phyloP scores from a whole-genome alignment of 352 stramenopile species.

The Phytopythium montanum region DNA sequence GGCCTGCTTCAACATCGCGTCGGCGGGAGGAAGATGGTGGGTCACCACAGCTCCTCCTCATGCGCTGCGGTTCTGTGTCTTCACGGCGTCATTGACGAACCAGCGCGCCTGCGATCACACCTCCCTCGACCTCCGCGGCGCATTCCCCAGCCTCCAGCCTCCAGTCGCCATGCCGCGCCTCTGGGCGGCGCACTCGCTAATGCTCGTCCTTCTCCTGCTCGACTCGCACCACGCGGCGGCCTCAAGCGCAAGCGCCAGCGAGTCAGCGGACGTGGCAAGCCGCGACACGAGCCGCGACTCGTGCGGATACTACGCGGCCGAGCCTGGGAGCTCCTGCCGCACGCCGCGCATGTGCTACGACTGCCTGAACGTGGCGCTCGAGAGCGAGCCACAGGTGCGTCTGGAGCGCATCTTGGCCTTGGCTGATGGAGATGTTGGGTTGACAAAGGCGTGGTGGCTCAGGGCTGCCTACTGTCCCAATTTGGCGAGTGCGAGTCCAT shows the following conservation, averaged over 20 bases:
- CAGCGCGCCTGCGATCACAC: neutral
- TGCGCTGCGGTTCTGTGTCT: too few species aligned
- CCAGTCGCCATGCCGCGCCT: neutral
- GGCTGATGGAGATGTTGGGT: neutral
- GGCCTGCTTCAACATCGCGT: neutral
- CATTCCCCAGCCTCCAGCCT: neutral
- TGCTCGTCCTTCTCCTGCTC: neutral
- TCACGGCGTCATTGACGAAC: neutral
- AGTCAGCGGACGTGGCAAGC: neutral
- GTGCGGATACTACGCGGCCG: conserved; percentile 45
- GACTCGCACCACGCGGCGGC: neutral
- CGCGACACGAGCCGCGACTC: conserved; percentile 20
- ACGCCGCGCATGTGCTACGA: conserved; percentile 50
- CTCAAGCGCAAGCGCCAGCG: neutral
- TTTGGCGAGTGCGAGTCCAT: conserved; percentile 45
- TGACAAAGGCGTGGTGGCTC: conserved; percentile 1
- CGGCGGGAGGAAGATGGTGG: neutral
- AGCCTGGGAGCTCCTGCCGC: conserved; percentile 27
- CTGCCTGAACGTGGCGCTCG: conserved; percentile 44
- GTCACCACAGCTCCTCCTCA: neutral
- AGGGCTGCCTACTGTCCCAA: conserved; percentile 42
- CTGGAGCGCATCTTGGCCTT: neutral
- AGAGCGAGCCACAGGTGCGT: conserved; percentile 21
- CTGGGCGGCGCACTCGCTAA: neutral
- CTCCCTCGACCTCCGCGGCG: neutral